phyloP scores from a whole-genome alignment of 805 yeast species.

The Kazachstania kunashirensis region DNA sequence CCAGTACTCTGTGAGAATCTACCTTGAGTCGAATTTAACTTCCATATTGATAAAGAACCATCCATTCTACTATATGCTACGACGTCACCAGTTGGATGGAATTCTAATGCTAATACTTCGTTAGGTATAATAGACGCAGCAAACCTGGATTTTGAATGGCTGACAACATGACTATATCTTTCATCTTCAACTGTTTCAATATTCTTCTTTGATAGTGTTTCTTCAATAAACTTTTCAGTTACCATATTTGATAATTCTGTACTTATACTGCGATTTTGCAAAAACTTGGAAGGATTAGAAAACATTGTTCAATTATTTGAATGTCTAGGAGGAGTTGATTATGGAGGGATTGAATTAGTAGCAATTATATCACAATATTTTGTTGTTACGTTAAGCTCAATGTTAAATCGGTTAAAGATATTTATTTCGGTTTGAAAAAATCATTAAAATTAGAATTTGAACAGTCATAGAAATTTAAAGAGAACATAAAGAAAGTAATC shows the following conservation, averaged over 20 bases:
- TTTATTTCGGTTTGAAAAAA: too few relatives aligned
- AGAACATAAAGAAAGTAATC: too few relatives aligned
- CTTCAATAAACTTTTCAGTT: conserved; percentile 3
- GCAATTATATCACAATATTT: too few relatives aligned
- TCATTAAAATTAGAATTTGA: too few relatives aligned
- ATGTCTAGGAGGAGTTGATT: too few relatives aligned
- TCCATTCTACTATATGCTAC: conserved; percentile 26
- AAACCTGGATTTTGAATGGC: conserved; percentile 19
- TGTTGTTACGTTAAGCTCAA: too few relatives aligned
- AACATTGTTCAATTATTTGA: too few relatives aligned
- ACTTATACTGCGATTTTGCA: conserved; percentile 3
- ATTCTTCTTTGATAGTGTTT: conserved; percentile 1
- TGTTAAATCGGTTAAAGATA: too few relatives aligned
- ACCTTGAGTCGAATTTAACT: background rate
- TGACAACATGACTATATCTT: conserved; percentile 11
- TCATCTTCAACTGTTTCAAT: conserved; percentile 17
- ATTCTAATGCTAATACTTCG: conserved; percentile 18
- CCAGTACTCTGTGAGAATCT: conserved; percentile 8
- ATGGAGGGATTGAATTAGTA: too few relatives aligned
- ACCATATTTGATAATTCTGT: conserved; percentile 2
- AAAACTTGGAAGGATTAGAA: background rate
- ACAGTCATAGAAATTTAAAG: too few relatives aligned
- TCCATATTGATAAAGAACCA: conserved; percentile 26
- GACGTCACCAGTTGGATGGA: conserved; percentile 21
- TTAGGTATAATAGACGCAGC: conserved; percentile 10